Evolutionary conservation across 139 green algal species (phyloP), one percentile per base, ranked within the genome.

Genomic region (Coccomyxa sp.): DNA sequence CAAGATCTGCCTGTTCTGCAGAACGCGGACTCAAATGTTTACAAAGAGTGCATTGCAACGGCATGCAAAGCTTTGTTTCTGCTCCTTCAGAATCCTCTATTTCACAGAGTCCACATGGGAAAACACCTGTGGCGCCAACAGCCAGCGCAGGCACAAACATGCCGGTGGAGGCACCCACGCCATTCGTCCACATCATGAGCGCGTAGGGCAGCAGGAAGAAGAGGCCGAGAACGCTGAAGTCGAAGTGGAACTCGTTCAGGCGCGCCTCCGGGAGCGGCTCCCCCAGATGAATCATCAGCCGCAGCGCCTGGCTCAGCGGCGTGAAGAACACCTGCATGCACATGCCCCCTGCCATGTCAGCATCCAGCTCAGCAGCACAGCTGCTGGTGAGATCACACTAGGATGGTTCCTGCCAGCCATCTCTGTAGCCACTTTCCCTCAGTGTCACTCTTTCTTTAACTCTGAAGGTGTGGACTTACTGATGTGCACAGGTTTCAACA

Each of bases 71-170:
- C 3, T 51, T 11, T 51, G 38, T 51, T 51, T 51, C 7, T 51
- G 38, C 38, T 7, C 38, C 3, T 51, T 51, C 38, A 3, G 38
- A 51, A 51, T 3, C 38, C 38, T 51, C 38, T 51, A 7, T 51
- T 51, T 51, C 38, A 51, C 7, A 51, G 38, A 51, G 38, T 51
- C 38, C 38, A 51, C 38, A 51, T 51, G 38, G 38, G 38, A 51
- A 51, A 51, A 18, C 90, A 59, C 85, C 82, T 12, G 90, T 86
- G 0, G 90, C 90, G n/a, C 93, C 92, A 0, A 94, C 86, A 18
- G 91, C 84, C 25, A 96, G 84, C 14, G 89, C 89, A 0, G 93
- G 93, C 66, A 96, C 92, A 87, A 96, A 96, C 66, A 96, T 88
- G 45, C 92, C 93, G 1, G 91, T 93, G 67, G 88, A 88, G 32